Percentiles rank a stretch among this genome's conserved stretches.
phyloP scores from a whole-genome alignment of 2,329 filamentous ascomycete species.

The Fusarium xyrophilum region DNA sequence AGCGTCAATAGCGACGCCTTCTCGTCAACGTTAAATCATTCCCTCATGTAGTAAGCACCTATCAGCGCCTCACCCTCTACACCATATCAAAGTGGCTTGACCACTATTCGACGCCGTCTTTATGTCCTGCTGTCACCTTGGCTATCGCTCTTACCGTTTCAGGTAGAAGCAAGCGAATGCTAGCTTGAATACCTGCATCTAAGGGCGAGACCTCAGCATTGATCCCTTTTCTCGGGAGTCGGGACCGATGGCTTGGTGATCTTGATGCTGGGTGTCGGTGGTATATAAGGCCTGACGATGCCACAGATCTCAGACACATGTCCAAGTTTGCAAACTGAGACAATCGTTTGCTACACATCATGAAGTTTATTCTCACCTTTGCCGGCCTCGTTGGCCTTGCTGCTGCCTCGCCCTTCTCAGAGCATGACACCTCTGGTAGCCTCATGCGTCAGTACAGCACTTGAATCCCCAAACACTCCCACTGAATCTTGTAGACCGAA shows the following conservation, averaged over 20 bases:
- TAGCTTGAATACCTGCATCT: neutral
- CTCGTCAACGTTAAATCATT: slow-evolving; percentile 12
- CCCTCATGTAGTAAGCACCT: neutral
- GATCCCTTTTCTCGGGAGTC: neutral
- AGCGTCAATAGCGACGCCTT: neutral
- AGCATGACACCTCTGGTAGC: neutral
- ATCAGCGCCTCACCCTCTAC: slow-evolving; percentile 2
- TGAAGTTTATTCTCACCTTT: slow-evolving; percentile 20
- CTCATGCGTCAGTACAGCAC: slow-evolving; percentile 10
- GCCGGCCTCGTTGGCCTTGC: slow-evolving; percentile 7
- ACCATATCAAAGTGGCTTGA: neutral
- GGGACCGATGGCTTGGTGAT: neutral
- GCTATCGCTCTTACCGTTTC: slow-evolving; percentile 3
- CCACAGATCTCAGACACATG: too few relatives aligned
- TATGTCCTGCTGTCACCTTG: neutral
- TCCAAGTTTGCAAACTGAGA: neutral
- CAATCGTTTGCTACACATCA: neutral
- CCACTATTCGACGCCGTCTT: slow-evolving; percentile 6
- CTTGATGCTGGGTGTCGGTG: neutral
- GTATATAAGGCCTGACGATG: neutral
- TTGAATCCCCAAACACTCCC: fast-evolving
- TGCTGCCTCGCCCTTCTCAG: slow-evolving; percentile 18
- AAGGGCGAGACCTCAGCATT: neutral
- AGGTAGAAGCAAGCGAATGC: slow-evolving; percentile 1
- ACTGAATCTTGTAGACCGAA: slow-evolving; percentile 18